A percentile compares a stretch with the other conserved stretches of the same genome.
Conservation (phyloP, 306 rosid genomes). For the Purshia tridentata region DNA sequence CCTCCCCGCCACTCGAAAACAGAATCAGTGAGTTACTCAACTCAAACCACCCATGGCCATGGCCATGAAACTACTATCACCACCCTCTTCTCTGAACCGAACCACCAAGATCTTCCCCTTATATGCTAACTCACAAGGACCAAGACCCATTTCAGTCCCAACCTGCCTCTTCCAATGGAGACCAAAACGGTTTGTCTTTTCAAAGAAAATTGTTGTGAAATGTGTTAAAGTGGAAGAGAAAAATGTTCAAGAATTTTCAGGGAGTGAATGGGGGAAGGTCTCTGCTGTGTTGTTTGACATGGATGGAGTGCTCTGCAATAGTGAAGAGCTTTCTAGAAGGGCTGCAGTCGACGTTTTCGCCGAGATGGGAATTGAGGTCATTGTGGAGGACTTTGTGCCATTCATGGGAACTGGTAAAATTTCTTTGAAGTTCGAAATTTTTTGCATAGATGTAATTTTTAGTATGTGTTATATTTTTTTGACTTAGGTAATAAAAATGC, state of each 20-base stretch:
- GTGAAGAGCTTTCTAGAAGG: constrained; percentile 81
- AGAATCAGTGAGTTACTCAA: constrained; percentile 10
- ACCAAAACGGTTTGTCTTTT: constrained; percentile 34
- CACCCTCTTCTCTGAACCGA: constrained; percentile 37
- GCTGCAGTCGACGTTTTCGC: constrained; percentile 82
- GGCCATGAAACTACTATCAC: constrained; percentile 41
- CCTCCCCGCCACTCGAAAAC: constrained; percentile 41
- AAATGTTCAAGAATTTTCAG: constrained; percentile 35
- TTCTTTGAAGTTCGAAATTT: neutral
- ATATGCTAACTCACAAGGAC: constrained; percentile 26
- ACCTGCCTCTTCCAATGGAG: constrained; percentile 41
- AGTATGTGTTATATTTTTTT: neutral
- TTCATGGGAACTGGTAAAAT: constrained; percentile 88
- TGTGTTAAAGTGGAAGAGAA: constrained; percentile 61
- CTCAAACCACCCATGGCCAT: constrained; percentile 37
- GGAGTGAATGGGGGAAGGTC: constrained; percentile 72
- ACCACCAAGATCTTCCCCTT: constrained; percentile 33
- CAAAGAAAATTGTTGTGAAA: constrained; percentile 39
- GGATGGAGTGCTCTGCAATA: constrained; percentile 95
- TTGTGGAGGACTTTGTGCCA: constrained; percentile 83
- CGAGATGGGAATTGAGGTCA: constrained; percentile 80
- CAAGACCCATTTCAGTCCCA: constrained; percentile 40
- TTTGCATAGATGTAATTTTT: neutral
- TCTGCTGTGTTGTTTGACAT: constrained; percentile 92
- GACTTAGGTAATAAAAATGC: neutral